Evolutionary conservation across 768 basidiomycete genomes (phyloP), one percentile per base, ranked within the genome.

Genomic region (Pulveroboletus sp.): DNA sequence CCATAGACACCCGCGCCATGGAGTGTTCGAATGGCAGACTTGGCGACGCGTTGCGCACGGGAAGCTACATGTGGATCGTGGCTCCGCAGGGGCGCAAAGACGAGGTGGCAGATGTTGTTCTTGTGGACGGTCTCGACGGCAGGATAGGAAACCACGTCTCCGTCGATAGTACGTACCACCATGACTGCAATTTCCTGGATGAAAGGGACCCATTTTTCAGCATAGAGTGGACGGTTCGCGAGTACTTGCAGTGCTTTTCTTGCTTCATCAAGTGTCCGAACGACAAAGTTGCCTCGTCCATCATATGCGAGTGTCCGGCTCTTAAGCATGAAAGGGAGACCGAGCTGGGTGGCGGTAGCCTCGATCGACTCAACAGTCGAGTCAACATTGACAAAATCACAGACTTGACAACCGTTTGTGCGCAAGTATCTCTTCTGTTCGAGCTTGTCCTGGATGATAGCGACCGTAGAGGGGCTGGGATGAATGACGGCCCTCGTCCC

Each of bases 251-350:
- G 73, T 1, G 81, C 78, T 15, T 81, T 73, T 41, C 72, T 68
- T 2, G 74, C 74, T 30, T 86, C 74, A 8, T 73, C 69, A 8
- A 77, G 53, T 15, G 80, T 73, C 17, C 76, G 76, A 27, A 98
- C 63, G 32, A 85, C 84, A 60, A 80, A 93, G 67, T 99, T 99
- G 6, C 96, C 96, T 50, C 92, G 76, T 3, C 96, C 96, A 62
- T 98, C 95, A 65, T 99, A 99, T 0, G 94, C 96, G 49, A 94
- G 72, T 0, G 90, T 95, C n/a, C 91, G 78, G 51, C 86, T 90
- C 72, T 99, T 98, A 53, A 99, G 78, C 94, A 99, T 96, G 42
- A 96, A 70, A 0, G 95, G 94, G 9, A 93, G 73, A 1, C 95
- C 93, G 6, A 97, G 73, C 27, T 64, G 67, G 10, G 74, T 56